phyloP scores from a whole-genome alignment of 768 basidiomycete genomes.

The Lyophyllum semitale region DNA sequence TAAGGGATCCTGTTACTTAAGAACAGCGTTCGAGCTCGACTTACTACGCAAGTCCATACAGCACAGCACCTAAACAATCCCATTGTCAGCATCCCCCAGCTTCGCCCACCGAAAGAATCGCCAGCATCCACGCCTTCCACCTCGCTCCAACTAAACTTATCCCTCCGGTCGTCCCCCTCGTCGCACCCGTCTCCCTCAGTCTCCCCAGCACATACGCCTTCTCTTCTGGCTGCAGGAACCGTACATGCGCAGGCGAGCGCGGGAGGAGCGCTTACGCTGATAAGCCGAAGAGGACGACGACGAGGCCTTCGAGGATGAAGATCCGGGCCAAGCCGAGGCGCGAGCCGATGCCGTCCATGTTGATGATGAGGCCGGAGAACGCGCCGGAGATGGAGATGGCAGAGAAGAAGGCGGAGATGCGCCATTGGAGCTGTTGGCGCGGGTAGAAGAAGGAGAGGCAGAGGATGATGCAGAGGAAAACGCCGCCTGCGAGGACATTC shows the following conservation, averaged over 20 bases:
- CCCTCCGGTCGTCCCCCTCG: conserved; percentile 27
- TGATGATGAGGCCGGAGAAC: conserved; percentile 71
- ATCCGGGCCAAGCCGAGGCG: too few species aligned
- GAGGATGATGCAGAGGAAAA: conserved; percentile 59
- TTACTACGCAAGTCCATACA: too few species aligned
- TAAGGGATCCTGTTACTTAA: conserved; percentile 28
- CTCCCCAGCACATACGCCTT: conserved; percentile 44
- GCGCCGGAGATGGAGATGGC: conserved; percentile 61
- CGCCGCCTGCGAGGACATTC: conserved; percentile 40
- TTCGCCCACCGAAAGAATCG: conserved; percentile 23
- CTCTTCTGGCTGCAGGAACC: conserved; percentile 55
- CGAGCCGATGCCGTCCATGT: too few species aligned
- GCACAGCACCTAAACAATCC: conserved; percentile 34
- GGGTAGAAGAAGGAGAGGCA: conserved; percentile 62
- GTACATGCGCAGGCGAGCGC: conserved; percentile 45
- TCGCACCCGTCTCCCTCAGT: conserved; percentile 43
- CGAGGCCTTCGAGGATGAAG: conserved; percentile 65
- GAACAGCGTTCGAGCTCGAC: conserved; percentile 16
- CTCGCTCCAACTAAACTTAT: conserved; percentile 60
- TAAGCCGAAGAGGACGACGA: conserved; percentile 61
- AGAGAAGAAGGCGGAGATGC: conserved; percentile 57
- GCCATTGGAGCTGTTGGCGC: too few species aligned
- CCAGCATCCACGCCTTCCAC: conserved; percentile 56
- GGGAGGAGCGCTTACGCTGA: conserved; percentile 45
- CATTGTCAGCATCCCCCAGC: not conserved